These are phyloP conservation scores for Aspergillus bridgeri DNA, from an alignment of 495 filamentous ascomycete genomes.

Conservation along the genomic window DNA sequence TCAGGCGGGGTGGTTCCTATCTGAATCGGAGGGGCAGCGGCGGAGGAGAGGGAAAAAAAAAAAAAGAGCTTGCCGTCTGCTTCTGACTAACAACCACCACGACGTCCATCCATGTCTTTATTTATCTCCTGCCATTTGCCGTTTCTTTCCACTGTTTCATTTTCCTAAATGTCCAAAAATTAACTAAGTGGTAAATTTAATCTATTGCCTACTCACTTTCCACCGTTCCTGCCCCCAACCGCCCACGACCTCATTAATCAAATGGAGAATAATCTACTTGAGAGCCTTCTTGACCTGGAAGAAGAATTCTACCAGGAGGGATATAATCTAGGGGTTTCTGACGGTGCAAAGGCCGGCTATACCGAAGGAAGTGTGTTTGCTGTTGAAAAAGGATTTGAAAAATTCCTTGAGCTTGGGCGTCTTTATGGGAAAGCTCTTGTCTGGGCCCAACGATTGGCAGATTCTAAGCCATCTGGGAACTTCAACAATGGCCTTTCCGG, in stretches of 20 bases:
- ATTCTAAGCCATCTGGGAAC: constrained; percentile 19
- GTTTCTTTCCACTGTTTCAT: no score
- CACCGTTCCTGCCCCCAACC: not conserved
- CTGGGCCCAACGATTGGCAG: constrained; percentile 64
- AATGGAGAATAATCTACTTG: constrained; percentile 59
- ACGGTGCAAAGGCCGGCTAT: constrained; percentile 76
- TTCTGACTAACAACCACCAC: not conserved
- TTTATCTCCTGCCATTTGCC: no score
- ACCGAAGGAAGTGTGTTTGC: constrained; percentile 88
- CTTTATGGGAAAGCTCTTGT: constrained; percentile 78
- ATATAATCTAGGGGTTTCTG: constrained; percentile 66
- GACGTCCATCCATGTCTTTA: not conserved
- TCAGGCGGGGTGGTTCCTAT: no score
- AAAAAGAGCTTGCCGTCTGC: not conserved
- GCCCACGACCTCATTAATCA: constrained; percentile 3
- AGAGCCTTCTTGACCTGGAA: constrained; percentile 72
- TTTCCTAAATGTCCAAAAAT: not conserved
- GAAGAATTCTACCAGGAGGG: constrained; percentile 84
- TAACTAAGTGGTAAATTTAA: constrained; percentile 29
- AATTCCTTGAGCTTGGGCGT: constrained; percentile 73
- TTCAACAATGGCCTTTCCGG: constrained; percentile 5
- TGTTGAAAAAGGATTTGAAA: constrained; percentile 89
- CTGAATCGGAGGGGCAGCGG: not conserved
- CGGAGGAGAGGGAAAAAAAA: not conserved
- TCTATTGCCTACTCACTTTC: not conserved